These are phyloP conservation scores for Cutaneotrichosporon cutaneum DNA, from an alignment of 1,284 basidiomycete genomes.

Conservation along the genomic window DNA sequence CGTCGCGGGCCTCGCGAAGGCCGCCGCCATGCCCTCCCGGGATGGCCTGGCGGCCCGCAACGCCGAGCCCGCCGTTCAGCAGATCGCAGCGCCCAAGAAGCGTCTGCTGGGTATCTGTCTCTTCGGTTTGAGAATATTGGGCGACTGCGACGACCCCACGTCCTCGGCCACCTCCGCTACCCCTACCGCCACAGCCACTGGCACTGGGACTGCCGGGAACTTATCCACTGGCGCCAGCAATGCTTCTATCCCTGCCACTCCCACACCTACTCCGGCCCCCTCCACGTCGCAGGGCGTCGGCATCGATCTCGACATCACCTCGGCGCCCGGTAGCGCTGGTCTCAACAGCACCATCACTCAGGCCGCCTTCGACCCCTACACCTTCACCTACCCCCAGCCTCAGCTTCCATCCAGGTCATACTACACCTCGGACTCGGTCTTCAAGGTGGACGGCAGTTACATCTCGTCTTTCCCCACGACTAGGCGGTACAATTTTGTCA, in stretches of 20 bases:
- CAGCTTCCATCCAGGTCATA: constrained; percentile 8
- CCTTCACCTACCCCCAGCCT: constrained; percentile 19
- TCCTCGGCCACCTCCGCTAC: not conserved
- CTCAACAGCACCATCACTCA: not conserved
- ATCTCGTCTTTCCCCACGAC: constrained; percentile 1
- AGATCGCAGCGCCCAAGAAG: constrained; percentile 4
- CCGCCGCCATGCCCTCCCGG: not conserved
- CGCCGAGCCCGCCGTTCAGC: not conserved
- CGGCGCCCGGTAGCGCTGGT: not conserved
- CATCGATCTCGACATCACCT: not conserved
- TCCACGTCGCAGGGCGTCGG: not conserved
- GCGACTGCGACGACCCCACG: constrained; percentile 10
- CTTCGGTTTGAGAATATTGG: constrained; percentile 3
- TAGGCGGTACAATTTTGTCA: constrained; percentile 10
- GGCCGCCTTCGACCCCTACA: not conserved
- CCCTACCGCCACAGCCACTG: not conserved
- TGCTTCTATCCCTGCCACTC: not conserved
- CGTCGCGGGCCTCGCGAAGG: constrained; percentile 4
- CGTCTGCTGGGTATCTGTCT: constrained; percentile 17
- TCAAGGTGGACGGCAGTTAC: constrained; percentile 9
- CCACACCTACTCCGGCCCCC: not conserved
- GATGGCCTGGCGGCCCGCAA: not conserved
- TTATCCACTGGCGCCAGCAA: not conserved
- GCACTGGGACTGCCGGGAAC: not conserved
- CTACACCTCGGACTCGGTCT: constrained; percentile 4